Conservation (phyloP, 2,329 filamentous ascomycete genomes). For the Lasiodiplodia sp. region DNA sequence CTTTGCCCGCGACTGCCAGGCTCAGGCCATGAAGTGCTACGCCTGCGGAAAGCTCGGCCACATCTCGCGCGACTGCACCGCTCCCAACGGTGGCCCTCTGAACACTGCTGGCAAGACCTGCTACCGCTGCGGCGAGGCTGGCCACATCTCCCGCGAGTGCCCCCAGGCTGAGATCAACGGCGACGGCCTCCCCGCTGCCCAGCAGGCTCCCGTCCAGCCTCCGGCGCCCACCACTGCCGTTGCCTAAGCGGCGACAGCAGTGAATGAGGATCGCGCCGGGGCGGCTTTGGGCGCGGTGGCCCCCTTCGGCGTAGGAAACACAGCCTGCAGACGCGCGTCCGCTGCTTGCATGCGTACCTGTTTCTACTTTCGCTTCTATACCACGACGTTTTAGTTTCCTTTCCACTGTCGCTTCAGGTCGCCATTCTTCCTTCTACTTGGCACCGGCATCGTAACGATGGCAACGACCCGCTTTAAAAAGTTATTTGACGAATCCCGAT, state of each 20-base stretch:
- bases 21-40: constrained; percentile 98
- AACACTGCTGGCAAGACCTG: constrained; percentile 98
- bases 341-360: constrained; percentile 22
- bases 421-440: constrained; percentile 31
- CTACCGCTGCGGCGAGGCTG: constrained; percentile 95
- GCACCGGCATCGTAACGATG: constrained; percentile 33
- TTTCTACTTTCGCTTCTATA: constrained; percentile 32
- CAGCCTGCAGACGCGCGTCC: constrained; percentile 12
- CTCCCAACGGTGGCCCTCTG: constrained; percentile 92
- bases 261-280: constrained; percentile 27
- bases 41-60: constrained; percentile 95
- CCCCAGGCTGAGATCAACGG: constrained; percentile 72
- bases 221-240: constrained; percentile 52
- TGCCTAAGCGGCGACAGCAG: constrained; percentile 38
- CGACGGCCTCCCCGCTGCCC: constrained; percentile 43
- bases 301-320: constrained; percentile 1
- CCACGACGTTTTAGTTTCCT: constrained; percentile 27
- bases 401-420: constrained; percentile 30
- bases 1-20: constrained; percentile 97
- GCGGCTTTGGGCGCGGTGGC: constrained; percentile 28
- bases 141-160: constrained; percentile 96
- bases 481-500: constrained; percentile 51
- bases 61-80: constrained; percentile 94
- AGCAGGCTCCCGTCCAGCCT: constrained; percentile 48
- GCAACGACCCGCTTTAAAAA: constrained; percentile 32